Conservation (phyloP, 148 eudicot species). For the Rhododendron molle region DNA sequence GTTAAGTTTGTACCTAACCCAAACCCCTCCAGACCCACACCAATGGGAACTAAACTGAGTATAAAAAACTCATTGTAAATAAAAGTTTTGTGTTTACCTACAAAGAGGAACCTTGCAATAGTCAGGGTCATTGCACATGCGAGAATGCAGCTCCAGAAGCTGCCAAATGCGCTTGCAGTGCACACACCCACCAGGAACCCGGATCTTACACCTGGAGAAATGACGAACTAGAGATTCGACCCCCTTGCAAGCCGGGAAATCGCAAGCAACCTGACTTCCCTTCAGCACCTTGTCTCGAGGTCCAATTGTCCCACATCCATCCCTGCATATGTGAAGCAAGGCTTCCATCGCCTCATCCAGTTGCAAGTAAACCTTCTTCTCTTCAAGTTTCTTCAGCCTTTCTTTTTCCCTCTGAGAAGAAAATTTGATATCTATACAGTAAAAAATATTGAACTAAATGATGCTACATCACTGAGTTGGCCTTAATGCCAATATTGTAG, state of each 20-base stretch:
- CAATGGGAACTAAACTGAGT: not conserved
- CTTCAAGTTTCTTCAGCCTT: slow-evolving; percentile 49
- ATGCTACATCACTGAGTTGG: not conserved
- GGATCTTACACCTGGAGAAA: slow-evolving; percentile 55
- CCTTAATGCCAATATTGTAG: not conserved
- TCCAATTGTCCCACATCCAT: slow-evolving; percentile 78
- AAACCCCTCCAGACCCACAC: not conserved
- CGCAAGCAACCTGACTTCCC: slow-evolving; percentile 47
- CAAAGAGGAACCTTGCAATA: slow-evolving; percentile 83
- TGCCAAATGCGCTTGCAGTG: slow-evolving; percentile 89
- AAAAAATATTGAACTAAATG: not conserved
- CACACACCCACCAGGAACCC: slow-evolving; percentile 76
- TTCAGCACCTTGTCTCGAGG: slow-evolving; percentile 66
- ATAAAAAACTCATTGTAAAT: not conserved
- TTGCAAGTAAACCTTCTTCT: slow-evolving; percentile 57
- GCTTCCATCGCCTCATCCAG: slow-evolving; percentile 80
- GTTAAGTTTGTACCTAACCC: not conserved
- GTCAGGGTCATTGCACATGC: slow-evolving; percentile 63
- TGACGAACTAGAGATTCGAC: slow-evolving; percentile 70
- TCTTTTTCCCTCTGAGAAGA: slow-evolving; percentile 57
- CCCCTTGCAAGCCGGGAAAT: slow-evolving; percentile 63
- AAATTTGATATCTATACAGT: not conserved
- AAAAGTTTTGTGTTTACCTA: slow-evolving; percentile 35
- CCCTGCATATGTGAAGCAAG: slow-evolving; percentile 69
- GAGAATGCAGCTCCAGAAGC: slow-evolving; percentile 78